A percentile compares a stretch with the other conserved stretches of the same genome.
Evolutionary conservation across 116 monocot species (phyloP).

Genomic region (Zostera marina): DNA sequence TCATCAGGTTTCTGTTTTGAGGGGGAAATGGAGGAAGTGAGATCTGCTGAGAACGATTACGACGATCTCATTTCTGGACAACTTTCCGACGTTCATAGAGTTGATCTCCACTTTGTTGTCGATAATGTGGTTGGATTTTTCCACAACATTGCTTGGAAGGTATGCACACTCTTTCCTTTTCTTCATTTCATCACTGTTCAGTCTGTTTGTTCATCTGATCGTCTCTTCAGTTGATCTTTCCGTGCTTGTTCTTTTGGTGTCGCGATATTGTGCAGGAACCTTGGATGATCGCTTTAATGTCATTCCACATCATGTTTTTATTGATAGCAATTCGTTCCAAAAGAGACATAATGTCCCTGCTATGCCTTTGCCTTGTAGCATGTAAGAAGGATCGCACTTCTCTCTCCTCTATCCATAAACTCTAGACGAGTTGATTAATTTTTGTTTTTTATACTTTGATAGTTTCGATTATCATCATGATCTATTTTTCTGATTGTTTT

Average conservation of each 20-base stretch:
- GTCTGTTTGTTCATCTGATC: not conserved
- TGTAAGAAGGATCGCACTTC: conserved; percentile 20
- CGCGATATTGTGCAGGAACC: conserved; percentile 9
- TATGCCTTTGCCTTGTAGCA: conserved; percentile 7
- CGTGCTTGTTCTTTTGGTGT: no score
- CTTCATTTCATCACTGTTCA: not conserved
- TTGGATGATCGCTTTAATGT: conserved; percentile 11
- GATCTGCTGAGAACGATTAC: conserved; percentile 43
- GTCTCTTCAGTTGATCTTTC: not conserved
- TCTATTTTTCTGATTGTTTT: no score
- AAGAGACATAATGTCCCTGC: conserved; percentile 12
- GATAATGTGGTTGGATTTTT: conserved; percentile 63
- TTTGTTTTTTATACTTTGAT: not conserved
- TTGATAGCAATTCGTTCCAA: conserved; percentile 9
- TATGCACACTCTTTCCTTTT: not conserved
- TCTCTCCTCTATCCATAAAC: no score
- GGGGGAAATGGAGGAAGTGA: conserved; percentile 47
- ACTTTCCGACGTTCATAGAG: conserved; percentile 46
- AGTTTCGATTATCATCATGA: not conserved
- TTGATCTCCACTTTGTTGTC: conserved; percentile 45
- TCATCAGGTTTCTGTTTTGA: not conserved
- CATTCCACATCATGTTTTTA: conserved; percentile 8
- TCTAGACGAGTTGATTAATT: no score
- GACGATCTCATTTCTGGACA: conserved; percentile 53
- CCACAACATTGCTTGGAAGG: conserved; percentile 82